These are phyloP conservation scores for Helicostylum pulchrum DNA, from an alignment of 192 early-diverging fungal genomes.

Conservation along the genomic window DNA sequence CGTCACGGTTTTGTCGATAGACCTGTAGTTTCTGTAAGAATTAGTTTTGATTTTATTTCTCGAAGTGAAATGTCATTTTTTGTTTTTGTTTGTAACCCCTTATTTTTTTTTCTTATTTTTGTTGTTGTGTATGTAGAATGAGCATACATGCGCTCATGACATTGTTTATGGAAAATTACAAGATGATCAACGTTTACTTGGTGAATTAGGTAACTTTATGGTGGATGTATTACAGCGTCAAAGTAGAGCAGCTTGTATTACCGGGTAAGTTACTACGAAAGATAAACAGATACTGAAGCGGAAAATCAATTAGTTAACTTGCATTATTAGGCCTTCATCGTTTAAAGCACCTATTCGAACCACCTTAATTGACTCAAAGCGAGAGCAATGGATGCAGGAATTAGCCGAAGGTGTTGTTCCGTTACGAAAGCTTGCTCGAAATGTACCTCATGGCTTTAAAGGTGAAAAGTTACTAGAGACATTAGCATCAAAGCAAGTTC, in stretches of 20 bases:
- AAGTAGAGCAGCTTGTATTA: slow-evolving; percentile 23
- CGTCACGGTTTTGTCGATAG: slow-evolving; percentile 63
- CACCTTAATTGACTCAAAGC: slow-evolving; percentile 42
- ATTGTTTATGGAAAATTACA: slow-evolving; percentile 46
- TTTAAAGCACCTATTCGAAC: slow-evolving; percentile 48
- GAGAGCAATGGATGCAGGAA: slow-evolving; percentile 54
- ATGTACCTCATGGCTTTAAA: slow-evolving; percentile 57
- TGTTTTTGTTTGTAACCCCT: neutral
- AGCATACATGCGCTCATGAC: slow-evolving; percentile 52
- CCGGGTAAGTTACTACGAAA: slow-evolving; percentile 22
- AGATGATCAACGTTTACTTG: slow-evolving; percentile 45
- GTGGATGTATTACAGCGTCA: slow-evolving; percentile 39
- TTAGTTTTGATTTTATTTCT: neutral
- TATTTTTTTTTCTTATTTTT: neutral
- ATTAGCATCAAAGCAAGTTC: slow-evolving; percentile 51
- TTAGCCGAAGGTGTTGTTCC: slow-evolving; percentile 40
- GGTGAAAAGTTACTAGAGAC: slow-evolving; percentile 59
- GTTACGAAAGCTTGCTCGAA: slow-evolving; percentile 44
- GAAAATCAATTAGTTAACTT: neutral
- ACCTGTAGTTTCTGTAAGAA: slow-evolving; percentile 39
- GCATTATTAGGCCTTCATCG: slow-evolving; percentile 34
- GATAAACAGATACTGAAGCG: neutral
- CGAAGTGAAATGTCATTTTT: neutral
- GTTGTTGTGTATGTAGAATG: slow-evolving; percentile 34
- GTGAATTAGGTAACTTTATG: slow-evolving; percentile 49